These are phyloP conservation scores for Aphanomyces cochlioides DNA, from an alignment of 352 stramenopile genomes.

Conservation along the genomic window DNA sequence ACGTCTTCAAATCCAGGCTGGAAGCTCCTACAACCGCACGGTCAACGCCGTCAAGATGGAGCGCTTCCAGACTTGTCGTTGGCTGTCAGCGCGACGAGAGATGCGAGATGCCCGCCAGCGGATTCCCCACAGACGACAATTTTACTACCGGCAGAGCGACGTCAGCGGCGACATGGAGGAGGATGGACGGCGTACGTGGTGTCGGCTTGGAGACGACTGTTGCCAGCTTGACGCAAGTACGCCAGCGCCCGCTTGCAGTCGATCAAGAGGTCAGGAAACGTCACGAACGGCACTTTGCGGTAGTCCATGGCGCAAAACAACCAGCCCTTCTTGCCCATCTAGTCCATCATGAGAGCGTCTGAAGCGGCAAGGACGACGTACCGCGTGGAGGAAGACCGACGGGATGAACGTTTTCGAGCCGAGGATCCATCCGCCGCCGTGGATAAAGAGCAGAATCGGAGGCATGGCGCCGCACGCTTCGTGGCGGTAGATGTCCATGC, in stretches of 20 bases:
- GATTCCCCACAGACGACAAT: slow-evolving; percentile 72
- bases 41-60: background rate
- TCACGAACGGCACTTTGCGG: slow-evolving; percentile 58
- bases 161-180: no score
- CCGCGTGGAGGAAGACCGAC: slow-evolving; percentile 60
- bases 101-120: slow-evolving; percentile 63
- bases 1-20: slow-evolving; percentile 74
- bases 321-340: slow-evolving; percentile 43
- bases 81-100: slow-evolving; percentile 60
- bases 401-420: slow-evolving; percentile 41
- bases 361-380: slow-evolving; percentile 17
- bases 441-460: slow-evolving; percentile 72
- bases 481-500: slow-evolving; percentile 76
- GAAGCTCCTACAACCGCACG: slow-evolving; percentile 31
- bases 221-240: slow-evolving; percentile 47
- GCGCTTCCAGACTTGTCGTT: slow-evolving; percentile 38
- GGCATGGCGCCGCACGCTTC: slow-evolving; percentile 46
- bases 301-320: slow-evolving; percentile 78
- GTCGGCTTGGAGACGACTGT: slow-evolving; percentile 47
- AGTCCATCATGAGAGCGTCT: no score
- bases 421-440: slow-evolving; percentile 74
- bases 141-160: slow-evolving; percentile 1
- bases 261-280: slow-evolving; percentile 64
- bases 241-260: slow-evolving; percentile 68
- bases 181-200: slow-evolving; percentile 41